Conservation (phyloP, 2,329 filamentous ascomycete genomes). For the Microsporum canis region DNA sequence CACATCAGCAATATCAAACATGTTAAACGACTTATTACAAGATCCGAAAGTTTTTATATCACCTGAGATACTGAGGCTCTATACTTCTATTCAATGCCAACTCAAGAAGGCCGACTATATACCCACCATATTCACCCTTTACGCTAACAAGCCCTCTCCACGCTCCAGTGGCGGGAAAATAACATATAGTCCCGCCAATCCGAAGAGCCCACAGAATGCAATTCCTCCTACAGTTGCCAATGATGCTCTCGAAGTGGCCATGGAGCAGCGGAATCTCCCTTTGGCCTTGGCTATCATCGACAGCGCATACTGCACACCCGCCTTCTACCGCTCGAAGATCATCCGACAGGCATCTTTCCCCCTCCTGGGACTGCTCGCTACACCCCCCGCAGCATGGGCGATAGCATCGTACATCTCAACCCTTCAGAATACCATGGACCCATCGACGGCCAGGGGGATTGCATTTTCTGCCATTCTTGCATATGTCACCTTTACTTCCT, state of each 20-base stretch:
- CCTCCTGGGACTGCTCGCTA: constrained; percentile 28
- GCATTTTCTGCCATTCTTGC: constrained; percentile 71
- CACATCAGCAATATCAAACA: constrained; percentile 38
- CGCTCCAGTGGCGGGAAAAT: constrained; percentile 48
- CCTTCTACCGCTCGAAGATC: constrained; percentile 35
- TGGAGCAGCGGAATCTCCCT: constrained; percentile 64
- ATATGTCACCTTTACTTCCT: constrained; percentile 70
- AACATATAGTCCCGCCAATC: constrained; percentile 51
- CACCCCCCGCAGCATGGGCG: constrained; percentile 44
- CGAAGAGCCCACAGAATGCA: constrained; percentile 58
- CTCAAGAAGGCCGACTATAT: constrained; percentile 65
- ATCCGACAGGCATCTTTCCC: constrained; percentile 33
- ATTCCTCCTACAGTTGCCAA: constrained; percentile 61
- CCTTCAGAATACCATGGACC: constrained; percentile 66
- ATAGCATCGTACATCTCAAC: constrained; percentile 56
- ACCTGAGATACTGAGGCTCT: constrained; percentile 56
- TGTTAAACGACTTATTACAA: constrained; percentile 58
- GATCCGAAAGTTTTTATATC: constrained; percentile 73
- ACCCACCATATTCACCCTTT: constrained; percentile 68
- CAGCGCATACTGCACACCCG: constrained; percentile 39
- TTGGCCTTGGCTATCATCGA: constrained; percentile 69
- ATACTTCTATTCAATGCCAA: constrained; percentile 63
- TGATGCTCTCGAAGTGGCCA: constrained; percentile 64
- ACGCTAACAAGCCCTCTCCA: constrained; percentile 70
- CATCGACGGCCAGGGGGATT: constrained; percentile 60